Evolutionary conservation across 2,329 filamentous ascomycete genomes (phyloP), one percentile per base, ranked within the genome.

Genomic region (Calcarisporium arbuscula): DNA sequence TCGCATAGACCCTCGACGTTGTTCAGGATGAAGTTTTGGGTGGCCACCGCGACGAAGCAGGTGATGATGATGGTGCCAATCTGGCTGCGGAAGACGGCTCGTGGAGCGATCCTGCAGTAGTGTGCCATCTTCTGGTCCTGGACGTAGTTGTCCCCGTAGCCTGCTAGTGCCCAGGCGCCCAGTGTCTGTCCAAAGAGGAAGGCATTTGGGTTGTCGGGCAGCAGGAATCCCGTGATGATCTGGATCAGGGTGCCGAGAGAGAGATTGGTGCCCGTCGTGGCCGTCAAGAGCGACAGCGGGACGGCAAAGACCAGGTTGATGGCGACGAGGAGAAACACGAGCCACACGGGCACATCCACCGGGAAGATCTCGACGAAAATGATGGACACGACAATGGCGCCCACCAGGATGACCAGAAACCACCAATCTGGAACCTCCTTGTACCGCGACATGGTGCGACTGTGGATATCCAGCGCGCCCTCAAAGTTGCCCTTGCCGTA

Each of bases 61-160:
- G 67, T 68, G 10, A 66, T 41, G 38, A 70, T 47, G 27, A 66
- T 66, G 26, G 65, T 64, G 23, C 57, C 57, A 3, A 63, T 61
- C 47, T 74, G 69, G 7, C 61, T 64, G 21, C 60, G 57, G 48
- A 73, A 72, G 4, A 67, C 54, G 9, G 62, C 65, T 5, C 61
- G 56, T 0, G 64, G 65, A 1, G 68, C 61, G 27, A 72, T 64
- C 45, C 73, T 71, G 36, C 70, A 51, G 48, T 72, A 71, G 37
- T 70, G 67, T 2, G 60, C 68, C 22, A 72, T 50, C 48, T 72
- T 72, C 59, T 71, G 59, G 42, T 72, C 68, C 41, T 64, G 58
- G 53, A 62, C 52, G 39, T 61, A 64, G 46, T 62, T 62, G 35
- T 60, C 58, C 28, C 55, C 55, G 37, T 64, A 65, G 5, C 63